Evolutionary conservation across 352 stramenopile genomes (phyloP).

Genomic region (Globisporangium uncinulatum): DNA sequence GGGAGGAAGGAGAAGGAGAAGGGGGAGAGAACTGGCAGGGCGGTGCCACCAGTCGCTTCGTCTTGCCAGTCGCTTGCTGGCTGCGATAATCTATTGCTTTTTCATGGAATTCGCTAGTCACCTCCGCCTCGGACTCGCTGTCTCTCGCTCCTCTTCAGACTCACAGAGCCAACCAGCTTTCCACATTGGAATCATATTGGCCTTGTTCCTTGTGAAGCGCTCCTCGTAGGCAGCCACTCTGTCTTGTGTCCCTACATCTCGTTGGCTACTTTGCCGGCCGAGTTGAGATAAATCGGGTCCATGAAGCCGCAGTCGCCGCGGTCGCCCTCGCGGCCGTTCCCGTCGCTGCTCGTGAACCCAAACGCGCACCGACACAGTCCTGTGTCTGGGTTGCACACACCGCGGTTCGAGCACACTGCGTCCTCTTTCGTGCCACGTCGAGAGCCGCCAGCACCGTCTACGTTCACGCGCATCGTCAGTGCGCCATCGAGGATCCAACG

Average conservation of each 20-base stretch:
- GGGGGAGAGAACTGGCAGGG: neutral
- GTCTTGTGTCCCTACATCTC: conserved; percentile 10
- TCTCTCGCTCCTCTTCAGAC: too few relatives aligned
- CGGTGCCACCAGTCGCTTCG: neutral
- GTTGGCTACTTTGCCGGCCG: conserved; percentile 56
- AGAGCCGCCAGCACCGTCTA: conserved; percentile 39
- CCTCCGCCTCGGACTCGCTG: too few relatives aligned
- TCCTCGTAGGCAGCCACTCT: too few relatives aligned
- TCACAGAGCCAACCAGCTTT: too few relatives aligned
- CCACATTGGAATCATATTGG: too few relatives aligned
- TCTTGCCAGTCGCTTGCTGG: neutral
- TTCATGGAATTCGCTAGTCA: neutral
- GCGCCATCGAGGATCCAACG: conserved; percentile 64
- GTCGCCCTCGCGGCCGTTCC: conserved; percentile 69
- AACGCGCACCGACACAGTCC: conserved; percentile 59
- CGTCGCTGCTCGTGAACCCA: conserved; percentile 78
- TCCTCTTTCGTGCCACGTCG: conserved; percentile 63
- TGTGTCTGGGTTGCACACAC: conserved; percentile 40
- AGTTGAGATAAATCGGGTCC: conserved; percentile 68
- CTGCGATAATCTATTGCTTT: neutral
- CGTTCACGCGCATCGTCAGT: conserved; percentile 38
- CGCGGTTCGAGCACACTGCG: conserved; percentile 51
- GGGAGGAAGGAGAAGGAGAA: neutral
- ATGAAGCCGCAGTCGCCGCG: conserved; percentile 90
- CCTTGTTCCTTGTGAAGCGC: too few relatives aligned